Evolutionary conservation across 2,329 filamentous ascomycete species (phyloP), one percentile per base, ranked within the genome.

Genomic region (Chaetoscypha palmicola): DNA sequence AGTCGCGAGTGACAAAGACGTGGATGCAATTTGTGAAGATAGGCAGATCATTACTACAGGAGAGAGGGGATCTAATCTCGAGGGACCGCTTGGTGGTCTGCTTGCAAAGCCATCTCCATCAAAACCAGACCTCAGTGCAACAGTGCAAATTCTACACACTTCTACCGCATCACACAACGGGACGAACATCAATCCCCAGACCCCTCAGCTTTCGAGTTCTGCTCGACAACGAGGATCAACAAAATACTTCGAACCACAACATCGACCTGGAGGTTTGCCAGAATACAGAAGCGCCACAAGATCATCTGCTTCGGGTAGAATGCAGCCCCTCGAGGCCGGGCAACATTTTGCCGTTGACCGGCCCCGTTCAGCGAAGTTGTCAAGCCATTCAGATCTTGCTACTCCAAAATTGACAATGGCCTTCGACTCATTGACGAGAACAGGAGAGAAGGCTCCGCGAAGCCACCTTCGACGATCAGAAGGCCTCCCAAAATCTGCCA

Each of bases 1-100:
- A 23, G 33, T 49, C 24, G 48, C 42, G 19, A 48, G 30, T 20
- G 43, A 56, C 12, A 40, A 48, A 26, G 51, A 36, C 8, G 39
- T 57, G 3, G 44, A 42, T 7, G 43, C 22, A 14, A 17, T 61
- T 17, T 14, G 49, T 10, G 59, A 63, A 40, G 59, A 59, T 45
- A 56, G 53, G 22, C 50, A 57, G 22, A 38, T 47, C 5, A 12
- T 38, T 3, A 16, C 19, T 20, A 4, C 5, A 10, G 36, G 34
- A 22, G 38, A 21, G 17, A 31, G 32, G 21, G 33, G 19, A 33
- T 24, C n/a, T 35, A 33, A 41, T 26, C 24, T 33, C 16, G 22
- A 20, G 34, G 41, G 38, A 12, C 42, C 32, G 1, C 44, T 61
- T n/a, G 32, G 31, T 17, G 31, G 48, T 7, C 32, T 60, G 11